Percentiles rank a stretch among this genome's conserved stretches.
Conservation (phyloP, 202 grass and related monocot genomes). For the Dendrocalamus latiflorus region DNA sequence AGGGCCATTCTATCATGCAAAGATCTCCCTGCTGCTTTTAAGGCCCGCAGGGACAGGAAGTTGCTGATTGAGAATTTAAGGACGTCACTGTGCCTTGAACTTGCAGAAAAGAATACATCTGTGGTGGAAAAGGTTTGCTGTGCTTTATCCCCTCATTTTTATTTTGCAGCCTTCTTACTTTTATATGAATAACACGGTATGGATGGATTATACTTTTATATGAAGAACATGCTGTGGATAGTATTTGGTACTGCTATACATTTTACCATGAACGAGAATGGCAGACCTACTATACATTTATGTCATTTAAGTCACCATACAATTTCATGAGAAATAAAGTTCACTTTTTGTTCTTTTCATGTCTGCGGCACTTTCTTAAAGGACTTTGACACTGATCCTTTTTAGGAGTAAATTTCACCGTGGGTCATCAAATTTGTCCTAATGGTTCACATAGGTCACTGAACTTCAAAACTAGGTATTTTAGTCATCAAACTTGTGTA, state of each 20-base stretch:
- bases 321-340: neutral
- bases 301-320: neutral
- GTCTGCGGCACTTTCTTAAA: neutral
- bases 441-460: no score
- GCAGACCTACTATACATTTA: neutral
- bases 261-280: neutral
- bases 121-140: no score
- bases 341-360: no score
- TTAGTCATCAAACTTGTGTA: no score
- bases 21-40: constrained; percentile 31
- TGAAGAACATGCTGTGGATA: no score
- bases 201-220: no score
- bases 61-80: constrained; percentile 6
- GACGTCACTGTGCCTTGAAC: constrained; percentile 25
- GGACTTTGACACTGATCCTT: no score
- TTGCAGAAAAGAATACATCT: constrained; percentile 24
- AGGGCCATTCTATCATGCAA: constrained; percentile 35
- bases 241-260: neutral
- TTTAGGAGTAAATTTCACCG: no score
- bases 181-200: no score
- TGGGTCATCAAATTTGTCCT: neutral
- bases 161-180: no score
- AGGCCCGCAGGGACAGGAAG: neutral
- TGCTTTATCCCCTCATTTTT: neutral
- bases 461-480: no score